These are phyloP conservation scores for Boechera divaricarpa DNA, from an alignment of 345 rosid genomes.

Conservation along the genomic window DNA sequence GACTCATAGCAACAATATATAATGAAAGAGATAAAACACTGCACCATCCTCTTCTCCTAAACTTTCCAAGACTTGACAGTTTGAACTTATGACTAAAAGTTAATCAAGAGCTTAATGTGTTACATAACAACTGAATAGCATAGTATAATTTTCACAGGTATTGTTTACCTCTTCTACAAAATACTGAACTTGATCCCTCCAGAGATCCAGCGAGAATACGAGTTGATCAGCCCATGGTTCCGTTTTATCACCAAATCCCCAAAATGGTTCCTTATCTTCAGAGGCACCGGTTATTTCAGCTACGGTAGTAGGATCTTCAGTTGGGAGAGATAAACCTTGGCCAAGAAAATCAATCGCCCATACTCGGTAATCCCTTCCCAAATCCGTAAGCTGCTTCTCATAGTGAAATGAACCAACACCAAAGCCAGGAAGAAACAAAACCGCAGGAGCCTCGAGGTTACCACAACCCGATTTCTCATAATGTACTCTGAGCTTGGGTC, in stretches of 20 bases:
- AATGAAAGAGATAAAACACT: background rate
- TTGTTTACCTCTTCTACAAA: constrained; percentile 75
- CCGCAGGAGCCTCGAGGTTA: constrained; percentile 68
- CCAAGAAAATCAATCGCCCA: constrained; percentile 98
- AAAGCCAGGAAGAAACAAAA: constrained; percentile 94
- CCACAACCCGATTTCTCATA: constrained; percentile 76
- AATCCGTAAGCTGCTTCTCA: constrained; percentile 87
- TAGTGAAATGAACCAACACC: constrained; percentile 97
- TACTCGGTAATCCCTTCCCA: constrained; percentile 88
- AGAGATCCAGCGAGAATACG: constrained; percentile 82
- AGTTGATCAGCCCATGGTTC: constrained; percentile 85
- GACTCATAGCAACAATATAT: background rate
- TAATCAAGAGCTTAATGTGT: background rate
- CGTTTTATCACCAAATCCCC: constrained; percentile 91
- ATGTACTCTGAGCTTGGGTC: constrained; percentile 73
- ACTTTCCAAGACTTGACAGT: background rate
- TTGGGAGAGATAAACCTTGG: constrained; percentile 83
- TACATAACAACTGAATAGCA: background rate
- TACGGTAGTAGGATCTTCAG: constrained; percentile 69
- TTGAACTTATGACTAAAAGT: background rate
- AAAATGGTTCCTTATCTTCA: constrained; percentile 46
- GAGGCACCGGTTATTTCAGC: constrained; percentile 42
- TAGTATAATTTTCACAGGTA: background rate
- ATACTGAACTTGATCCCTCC: constrained; percentile 81
- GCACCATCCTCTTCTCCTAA: background rate